Evolutionary conservation across 1,139 yeast species (phyloP).

Genomic region (Kluyveromyces sp.): DNA sequence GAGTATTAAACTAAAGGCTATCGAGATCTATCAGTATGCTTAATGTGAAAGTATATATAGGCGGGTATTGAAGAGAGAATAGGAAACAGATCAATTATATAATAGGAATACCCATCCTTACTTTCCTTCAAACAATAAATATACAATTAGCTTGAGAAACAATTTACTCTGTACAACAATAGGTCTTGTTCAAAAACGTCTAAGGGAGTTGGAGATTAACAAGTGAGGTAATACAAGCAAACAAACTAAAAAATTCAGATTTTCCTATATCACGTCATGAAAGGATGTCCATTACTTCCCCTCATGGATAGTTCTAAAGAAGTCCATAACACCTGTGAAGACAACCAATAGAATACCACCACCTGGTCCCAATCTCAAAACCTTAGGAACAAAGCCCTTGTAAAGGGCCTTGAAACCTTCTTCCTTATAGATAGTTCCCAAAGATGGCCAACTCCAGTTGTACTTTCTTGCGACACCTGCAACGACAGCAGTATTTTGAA

Average conservation of each 20-base stretch:
- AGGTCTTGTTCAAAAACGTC: no score
- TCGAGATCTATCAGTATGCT: no score
- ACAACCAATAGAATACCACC: conserved; percentile 97
- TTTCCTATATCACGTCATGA: neutral
- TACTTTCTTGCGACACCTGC: conserved; percentile 65
- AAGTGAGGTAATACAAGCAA: no score
- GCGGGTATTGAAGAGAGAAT: no score
- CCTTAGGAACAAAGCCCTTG: conserved; percentile 96
- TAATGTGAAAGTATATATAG: no score
- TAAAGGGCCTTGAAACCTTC: conserved; percentile 86
- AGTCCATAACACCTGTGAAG: conserved; percentile 89
- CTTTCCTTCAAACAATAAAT: no score
- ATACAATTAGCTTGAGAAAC: no score
- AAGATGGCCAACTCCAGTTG: conserved; percentile 85
- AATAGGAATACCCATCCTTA: no score
- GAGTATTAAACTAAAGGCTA: no score
- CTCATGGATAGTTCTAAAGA: conserved; percentile 65
- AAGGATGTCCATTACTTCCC: conserved; percentile 11
- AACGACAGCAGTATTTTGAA: conserved; percentile 74
- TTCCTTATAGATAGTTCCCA: conserved; percentile 69
- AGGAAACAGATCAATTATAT: no score
- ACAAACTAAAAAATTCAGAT: neutral
- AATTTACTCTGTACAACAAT: no score
- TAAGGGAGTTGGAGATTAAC: no score
- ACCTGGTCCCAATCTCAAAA: conserved; percentile 95